Evolutionary conservation across 192 early-diverging fungal genomes (phyloP).

Genomic region (Geranomyces michiganensis): DNA sequence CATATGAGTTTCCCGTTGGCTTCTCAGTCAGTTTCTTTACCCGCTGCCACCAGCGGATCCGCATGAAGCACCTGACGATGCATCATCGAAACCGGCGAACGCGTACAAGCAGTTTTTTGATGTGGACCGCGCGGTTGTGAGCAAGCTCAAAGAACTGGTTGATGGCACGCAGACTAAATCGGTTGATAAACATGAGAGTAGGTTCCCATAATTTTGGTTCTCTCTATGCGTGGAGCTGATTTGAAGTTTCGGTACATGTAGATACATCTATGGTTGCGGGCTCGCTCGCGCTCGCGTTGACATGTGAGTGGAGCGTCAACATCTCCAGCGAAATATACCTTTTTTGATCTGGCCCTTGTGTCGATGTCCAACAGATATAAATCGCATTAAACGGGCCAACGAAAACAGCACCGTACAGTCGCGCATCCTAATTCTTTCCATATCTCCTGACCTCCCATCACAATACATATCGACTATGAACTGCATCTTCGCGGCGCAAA

Average conservation of each 20-base stretch:
- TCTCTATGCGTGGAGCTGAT: too few species aligned
- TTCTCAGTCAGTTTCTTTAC: constrained; percentile 31
- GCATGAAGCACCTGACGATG: background rate
- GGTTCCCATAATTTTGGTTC: too few species aligned
- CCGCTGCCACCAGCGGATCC: constrained; percentile 11
- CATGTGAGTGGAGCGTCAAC: constrained; percentile 17
- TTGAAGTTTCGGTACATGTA: too few species aligned
- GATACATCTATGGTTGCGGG: constrained; percentile 31
- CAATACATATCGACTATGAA: constrained; percentile 99
- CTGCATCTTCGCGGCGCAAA: constrained; percentile 95
- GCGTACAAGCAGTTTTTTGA: constrained; percentile 53
- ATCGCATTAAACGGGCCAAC: constrained; percentile 59
- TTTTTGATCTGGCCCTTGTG: too few species aligned
- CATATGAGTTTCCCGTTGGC: constrained; percentile 5
- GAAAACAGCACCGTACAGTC: constrained; percentile 62
- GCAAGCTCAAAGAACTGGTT: constrained; percentile 31
- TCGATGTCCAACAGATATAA: constrained; percentile 59
- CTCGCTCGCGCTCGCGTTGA: constrained; percentile 37
- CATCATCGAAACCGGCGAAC: constrained; percentile 42
- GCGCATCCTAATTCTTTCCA: constrained; percentile 83
- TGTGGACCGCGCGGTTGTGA: constrained; percentile 41
- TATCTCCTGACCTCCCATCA: constrained; percentile 80
- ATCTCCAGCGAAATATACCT: too few species aligned
- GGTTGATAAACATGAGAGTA: constrained; percentile 9
- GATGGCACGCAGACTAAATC: background rate